Conservation (phyloP, 140 eudicot genomes). For the Anethum foeniculum region DNA sequence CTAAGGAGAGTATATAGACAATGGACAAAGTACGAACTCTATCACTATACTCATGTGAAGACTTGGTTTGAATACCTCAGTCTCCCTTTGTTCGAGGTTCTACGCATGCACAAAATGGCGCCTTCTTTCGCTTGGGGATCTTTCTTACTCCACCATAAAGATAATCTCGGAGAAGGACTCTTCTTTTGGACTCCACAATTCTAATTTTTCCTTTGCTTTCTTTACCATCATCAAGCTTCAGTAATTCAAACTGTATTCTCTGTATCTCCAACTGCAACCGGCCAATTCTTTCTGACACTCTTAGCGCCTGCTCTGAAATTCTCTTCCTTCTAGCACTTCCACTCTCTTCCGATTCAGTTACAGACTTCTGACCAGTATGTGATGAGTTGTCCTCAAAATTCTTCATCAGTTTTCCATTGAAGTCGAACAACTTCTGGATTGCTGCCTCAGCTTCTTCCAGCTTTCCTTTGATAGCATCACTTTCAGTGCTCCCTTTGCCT, state of each 20-base stretch:
- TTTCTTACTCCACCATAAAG: conserved; percentile 63
- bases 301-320: conserved; percentile 64
- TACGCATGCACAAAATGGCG: conserved; percentile 68
- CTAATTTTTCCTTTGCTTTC: conserved; percentile 37
- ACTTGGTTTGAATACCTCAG: conserved; percentile 20
- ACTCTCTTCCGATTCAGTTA: conserved; percentile 36
- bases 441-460: conserved; percentile 73
- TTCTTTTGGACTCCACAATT: conserved; percentile 45
- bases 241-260: conserved; percentile 68
- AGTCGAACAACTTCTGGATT: conserved; percentile 56
- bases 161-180: conserved; percentile 68
- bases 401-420: conserved; percentile 58
- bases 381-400: conserved; percentile 37
- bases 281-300: conserved; percentile 79
- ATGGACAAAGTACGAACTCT: conserved; percentile 9
- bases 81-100: conserved; percentile 68
- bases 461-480: conserved; percentile 56
- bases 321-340: conserved; percentile 46
- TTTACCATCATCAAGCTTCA: conserved; percentile 56
- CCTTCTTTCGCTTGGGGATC: conserved; percentile 44
- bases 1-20: conserved; percentile 4
- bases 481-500: conserved; percentile 51
- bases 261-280: conserved; percentile 86
- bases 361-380: conserved; percentile 15
- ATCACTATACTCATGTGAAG: conserved; percentile 6